Conservation (phyloP, 2,329 filamentous ascomycete species). For the Paraphoma sp. region DNA sequence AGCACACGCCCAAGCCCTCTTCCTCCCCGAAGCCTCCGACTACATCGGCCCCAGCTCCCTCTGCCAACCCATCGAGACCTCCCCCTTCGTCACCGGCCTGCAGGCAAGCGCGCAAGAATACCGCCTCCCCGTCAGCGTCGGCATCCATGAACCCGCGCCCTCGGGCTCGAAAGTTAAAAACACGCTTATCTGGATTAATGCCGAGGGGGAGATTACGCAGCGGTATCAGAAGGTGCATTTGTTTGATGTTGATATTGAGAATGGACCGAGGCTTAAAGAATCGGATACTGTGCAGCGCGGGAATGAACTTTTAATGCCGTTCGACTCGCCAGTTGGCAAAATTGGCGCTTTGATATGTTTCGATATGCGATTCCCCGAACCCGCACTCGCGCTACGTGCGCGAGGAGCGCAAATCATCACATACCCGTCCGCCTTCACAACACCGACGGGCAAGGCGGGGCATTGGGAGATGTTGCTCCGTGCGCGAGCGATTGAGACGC, state of each 20-base stretch:
- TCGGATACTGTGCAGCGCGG: constrained; percentile 68
- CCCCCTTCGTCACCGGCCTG: constrained; percentile 78
- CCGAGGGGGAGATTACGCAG: constrained; percentile 63
- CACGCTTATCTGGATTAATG: constrained; percentile 71
- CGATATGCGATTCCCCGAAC: constrained; percentile 84
- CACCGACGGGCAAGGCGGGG: constrained; percentile 76
- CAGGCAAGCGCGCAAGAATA: constrained; percentile 69
- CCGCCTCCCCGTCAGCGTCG: constrained; percentile 78
- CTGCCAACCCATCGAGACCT: constrained; percentile 69
- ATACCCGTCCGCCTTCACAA: constrained; percentile 90
- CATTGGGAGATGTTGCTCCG: constrained; percentile 86
- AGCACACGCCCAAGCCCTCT: constrained; percentile 82
- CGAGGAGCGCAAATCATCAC: constrained; percentile 77
- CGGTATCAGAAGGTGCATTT: constrained; percentile 90
- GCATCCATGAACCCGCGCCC: constrained; percentile 68
- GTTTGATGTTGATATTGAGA: constrained; percentile 73
- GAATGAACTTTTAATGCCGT: constrained; percentile 68
- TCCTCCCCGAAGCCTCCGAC: constrained; percentile 90
- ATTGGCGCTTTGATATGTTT: constrained; percentile 88
- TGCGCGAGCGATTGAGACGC: constrained; percentile 85
- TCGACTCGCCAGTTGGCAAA: constrained; percentile 74
- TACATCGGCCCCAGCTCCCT: constrained; percentile 80
- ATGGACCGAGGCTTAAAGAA: constrained; percentile 66
- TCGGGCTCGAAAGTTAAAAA: constrained; percentile 64
- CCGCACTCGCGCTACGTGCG: constrained; percentile 69